These are phyloP conservation scores for Sugiyamaella pinicola DNA, from an alignment of 1,139 yeast species.

Conservation along the genomic window DNA sequence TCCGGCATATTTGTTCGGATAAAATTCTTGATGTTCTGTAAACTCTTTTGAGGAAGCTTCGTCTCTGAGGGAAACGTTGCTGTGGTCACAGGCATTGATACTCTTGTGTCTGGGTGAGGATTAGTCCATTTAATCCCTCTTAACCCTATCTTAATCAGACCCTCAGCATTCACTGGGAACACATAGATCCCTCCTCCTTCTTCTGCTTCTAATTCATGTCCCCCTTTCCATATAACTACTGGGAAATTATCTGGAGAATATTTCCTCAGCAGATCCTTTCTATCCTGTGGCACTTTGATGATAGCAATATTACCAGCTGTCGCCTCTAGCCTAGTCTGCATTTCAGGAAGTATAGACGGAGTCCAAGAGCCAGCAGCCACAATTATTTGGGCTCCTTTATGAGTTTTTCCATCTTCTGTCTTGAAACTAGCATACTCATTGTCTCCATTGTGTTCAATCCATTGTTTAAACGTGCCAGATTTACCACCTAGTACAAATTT, in stretches of 20 bases:
- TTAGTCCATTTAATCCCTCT: constrained; percentile 25
- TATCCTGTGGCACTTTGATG: constrained; percentile 23
- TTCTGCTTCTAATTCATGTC: constrained; percentile 16
- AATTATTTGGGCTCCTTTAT: constrained; percentile 43
- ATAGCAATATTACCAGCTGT: constrained; percentile 22
- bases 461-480: constrained; percentile 31
- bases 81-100: constrained; percentile 14
- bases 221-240: constrained; percentile 21
- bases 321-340: constrained; percentile 23
- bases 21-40: constrained; percentile 19
- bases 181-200: constrained; percentile 25
- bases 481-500: constrained; percentile 38
- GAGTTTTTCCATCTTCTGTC: constrained; percentile 40
- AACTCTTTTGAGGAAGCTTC: constrained; percentile 18
- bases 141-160: constrained; percentile 24
- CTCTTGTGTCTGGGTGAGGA: constrained; percentile 16
- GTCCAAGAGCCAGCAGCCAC: constrained; percentile 51
- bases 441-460: constrained; percentile 27
- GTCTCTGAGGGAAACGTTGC: constrained; percentile 23
- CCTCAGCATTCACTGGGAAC: constrained; percentile 25
- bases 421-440: constrained; percentile 38
- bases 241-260: constrained; percentile 24
- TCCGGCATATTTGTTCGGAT: constrained; percentile 23
- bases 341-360: constrained; percentile 37
- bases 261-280: constrained; percentile 23